These are phyloP conservation scores for Phlebiopsis flavidoalba DNA, from an alignment of 768 basidiomycete species.

Conservation along the genomic window DNA sequence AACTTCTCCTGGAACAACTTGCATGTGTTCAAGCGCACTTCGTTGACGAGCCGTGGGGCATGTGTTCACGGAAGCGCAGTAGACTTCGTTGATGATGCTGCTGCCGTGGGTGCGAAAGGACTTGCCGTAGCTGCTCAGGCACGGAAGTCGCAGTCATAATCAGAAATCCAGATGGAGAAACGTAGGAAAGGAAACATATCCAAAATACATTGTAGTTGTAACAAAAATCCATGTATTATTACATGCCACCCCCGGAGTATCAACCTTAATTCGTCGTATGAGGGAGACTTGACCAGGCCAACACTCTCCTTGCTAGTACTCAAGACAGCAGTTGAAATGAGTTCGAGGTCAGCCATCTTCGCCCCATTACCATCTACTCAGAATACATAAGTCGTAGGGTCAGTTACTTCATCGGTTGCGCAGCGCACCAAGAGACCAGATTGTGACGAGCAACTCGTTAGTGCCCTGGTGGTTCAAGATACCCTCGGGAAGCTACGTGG, in stretches of 20 bases:
- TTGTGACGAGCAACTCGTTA: conserved; percentile 20
- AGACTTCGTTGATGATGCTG: conserved; percentile 67
- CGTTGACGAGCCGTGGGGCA: conserved; percentile 63
- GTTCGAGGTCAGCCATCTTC: conserved; percentile 16
- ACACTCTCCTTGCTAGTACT: conserved; percentile 12
- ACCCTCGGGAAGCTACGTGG: conserved; percentile 21
- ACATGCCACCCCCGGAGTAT: not conserved
- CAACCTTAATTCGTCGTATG: conserved; percentile 1
- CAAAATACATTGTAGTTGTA: not conserved
- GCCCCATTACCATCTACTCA: conserved; percentile 15
- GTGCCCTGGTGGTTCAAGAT: conserved; percentile 24
- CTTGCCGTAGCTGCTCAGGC: conserved; percentile 29
- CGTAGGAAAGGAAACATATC: not conserved
- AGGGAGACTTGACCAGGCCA: conserved; percentile 6
- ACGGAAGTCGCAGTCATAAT: not conserved
- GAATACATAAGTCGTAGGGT: not conserved
- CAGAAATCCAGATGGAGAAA: not conserved
- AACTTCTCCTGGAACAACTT: conserved; percentile 51
- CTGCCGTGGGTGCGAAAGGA: conserved; percentile 56
- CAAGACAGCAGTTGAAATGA: conserved; percentile 12
- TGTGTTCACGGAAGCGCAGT: conserved; percentile 57
- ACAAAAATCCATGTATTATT: not conserved
- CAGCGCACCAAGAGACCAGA: conserved; percentile 21
- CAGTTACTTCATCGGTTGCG: not conserved
- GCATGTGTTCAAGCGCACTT: conserved; percentile 61